Evolutionary conservation across 2,329 filamentous ascomycete genomes (phyloP).

Genomic region (Talaromyces sp.): DNA sequence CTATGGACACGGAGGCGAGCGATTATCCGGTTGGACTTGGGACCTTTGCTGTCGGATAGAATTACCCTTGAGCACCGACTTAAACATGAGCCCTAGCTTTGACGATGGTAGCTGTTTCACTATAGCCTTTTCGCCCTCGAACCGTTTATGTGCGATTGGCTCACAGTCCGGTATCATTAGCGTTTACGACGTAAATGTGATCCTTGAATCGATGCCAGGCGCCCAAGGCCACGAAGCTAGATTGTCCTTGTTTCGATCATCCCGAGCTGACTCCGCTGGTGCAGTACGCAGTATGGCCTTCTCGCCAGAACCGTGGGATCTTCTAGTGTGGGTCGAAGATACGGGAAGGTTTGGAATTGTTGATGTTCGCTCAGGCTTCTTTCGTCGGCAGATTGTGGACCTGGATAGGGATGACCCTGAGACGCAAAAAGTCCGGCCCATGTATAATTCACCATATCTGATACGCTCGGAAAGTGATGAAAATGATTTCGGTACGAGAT

Average conservation of each 20-base stretch:
- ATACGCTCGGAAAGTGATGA: slow-evolving; percentile 17
- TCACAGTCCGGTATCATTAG: slow-evolving; percentile 47
- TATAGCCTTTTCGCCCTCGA: slow-evolving; percentile 46
- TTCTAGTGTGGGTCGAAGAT: slow-evolving; percentile 92
- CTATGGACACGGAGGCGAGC: slow-evolving; percentile 27
- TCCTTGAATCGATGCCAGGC: slow-evolving; percentile 23
- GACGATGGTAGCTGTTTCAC: slow-evolving; percentile 45
- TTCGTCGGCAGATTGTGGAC: slow-evolving; percentile 40
- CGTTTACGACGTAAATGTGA: slow-evolving; percentile 38
- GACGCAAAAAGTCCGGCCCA: slow-evolving; percentile 30
- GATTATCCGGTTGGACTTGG: slow-evolving; percentile 40
- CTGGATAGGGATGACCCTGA: slow-evolving; percentile 31
- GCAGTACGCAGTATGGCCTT: slow-evolving; percentile 90
- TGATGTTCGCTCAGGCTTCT: slow-evolving; percentile 44
- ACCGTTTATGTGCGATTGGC: slow-evolving; percentile 46
- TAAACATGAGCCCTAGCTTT: slow-evolving; percentile 17
- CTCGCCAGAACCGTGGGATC: slow-evolving; percentile 80
- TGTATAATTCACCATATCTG: slow-evolving; percentile 24
- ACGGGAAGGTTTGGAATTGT: slow-evolving; percentile 50
- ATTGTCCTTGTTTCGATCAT: slow-evolving; percentile 71
- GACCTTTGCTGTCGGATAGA: slow-evolving; percentile 34
- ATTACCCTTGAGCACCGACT: slow-evolving; percentile 35
- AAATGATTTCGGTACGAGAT: slow-evolving; percentile 16
- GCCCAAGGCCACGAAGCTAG: slow-evolving; percentile 43
- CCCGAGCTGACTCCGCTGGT: slow-evolving; percentile 65